These are phyloP conservation scores for Cryptosporidium ryanae DNA, from an alignment of 169 alveolate species.

Conservation along the genomic window DNA sequence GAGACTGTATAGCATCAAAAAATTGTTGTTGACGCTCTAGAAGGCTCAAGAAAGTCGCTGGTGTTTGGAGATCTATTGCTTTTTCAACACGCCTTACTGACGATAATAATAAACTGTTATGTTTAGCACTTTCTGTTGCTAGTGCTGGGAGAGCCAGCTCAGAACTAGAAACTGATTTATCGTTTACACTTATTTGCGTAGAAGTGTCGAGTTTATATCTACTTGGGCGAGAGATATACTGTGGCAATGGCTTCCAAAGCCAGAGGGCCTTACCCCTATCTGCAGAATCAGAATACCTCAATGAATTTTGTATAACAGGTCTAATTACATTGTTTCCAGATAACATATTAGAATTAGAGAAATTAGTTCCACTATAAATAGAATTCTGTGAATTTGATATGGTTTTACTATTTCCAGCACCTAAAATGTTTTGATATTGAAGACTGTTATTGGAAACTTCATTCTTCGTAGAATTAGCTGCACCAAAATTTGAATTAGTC, in stretches of 20 bases:
- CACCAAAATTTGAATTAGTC: not conserved
- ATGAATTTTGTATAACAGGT: conserved; percentile 1
- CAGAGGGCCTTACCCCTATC: conserved; percentile 61
- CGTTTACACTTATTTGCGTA: not conserved
- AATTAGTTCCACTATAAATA: not conserved
- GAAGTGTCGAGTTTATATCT: conserved; percentile 38
- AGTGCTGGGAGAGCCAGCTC: conserved; percentile 72
- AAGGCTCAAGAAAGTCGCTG: conserved; percentile 49
- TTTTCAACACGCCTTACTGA: conserved; percentile 55
- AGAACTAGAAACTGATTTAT: not conserved
- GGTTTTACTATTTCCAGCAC: not conserved
- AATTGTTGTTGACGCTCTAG: conserved; percentile 73
- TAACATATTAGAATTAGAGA: conserved; percentile 1
- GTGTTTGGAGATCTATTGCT: conserved; percentile 57
- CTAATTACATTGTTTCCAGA: conserved; percentile 2
- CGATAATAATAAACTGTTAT: conserved; percentile 32
- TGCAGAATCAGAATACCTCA: conserved; percentile 12
- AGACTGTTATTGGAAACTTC: not conserved
- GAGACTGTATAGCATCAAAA: conserved; percentile 65
- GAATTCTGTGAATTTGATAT: conserved; percentile 13
- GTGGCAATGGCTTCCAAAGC: conserved; percentile 75
- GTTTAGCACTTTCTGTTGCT: conserved; percentile 69
- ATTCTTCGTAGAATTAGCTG: not conserved
- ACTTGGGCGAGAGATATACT: conserved; percentile 43
- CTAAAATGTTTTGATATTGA: conserved; percentile 32